Base-by-base conservation (phyloP, 140 eudicot species). In the Oenanthe javanica region DNA sequence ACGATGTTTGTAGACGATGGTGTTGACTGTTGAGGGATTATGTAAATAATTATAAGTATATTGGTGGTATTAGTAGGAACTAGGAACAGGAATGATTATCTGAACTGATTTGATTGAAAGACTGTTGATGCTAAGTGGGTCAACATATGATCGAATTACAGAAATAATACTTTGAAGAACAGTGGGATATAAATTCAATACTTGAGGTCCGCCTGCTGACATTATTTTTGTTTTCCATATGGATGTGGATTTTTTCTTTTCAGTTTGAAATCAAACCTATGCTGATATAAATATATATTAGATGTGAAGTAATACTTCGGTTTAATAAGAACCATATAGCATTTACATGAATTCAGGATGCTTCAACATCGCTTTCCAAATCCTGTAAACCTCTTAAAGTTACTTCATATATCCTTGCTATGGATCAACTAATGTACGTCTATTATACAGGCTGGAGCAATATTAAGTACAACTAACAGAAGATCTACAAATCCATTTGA, bases 401-500 rank as follows among this genome's bases (percentile, higher is more conserved):
- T 40, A 18, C 74, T 27, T 52, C 2, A 10, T 5, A 21, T 77
- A 51, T 75, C 23, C 21, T 19, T 59, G 75, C 51, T 36, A 14
- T 79, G 43, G 43, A 40, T 49, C 38, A 21, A 18, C 21, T 81
- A 21, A 70, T 52, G 43, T 64, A 21, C 47, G 13, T 80, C 2
- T 23, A 49, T 75, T 77, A 54, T 73, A 70, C 86, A 93, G 98
- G 89, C 82, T 74, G 90, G 87, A 79, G 83, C 66, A 75, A 87
- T 47, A 50, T 57, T 85, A 76, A 74, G 80, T 81, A 86, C 72
- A 79, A 45, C 79, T 59, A 86, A 71, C 5, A 79, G 71, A 72
- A 92, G 83, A 81, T 85, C 98, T 79, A 79, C 81, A 79, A 94
- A 94, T 76, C 97, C 98, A 45, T 94, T 94, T 15, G 98, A 94